phyloP scores from a whole-genome alignment of 345 rosid genomes.

The Erodium maritimum region DNA sequence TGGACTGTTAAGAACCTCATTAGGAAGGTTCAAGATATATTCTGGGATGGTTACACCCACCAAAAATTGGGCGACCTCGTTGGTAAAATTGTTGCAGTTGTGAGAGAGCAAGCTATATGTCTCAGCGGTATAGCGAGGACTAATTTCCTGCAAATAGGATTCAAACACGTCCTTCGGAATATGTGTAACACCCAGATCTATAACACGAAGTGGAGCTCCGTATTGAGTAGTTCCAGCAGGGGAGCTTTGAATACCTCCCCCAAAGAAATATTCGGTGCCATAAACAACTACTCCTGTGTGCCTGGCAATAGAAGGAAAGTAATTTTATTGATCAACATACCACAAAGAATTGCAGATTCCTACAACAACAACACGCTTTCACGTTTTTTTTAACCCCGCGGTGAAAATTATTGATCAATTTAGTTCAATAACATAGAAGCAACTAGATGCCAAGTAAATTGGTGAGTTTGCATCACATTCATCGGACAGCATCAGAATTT shows the following conservation, averaged over 20 bases:
- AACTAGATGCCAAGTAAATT: too few species aligned
- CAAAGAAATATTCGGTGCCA: constrained; percentile 75
- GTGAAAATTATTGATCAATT: too few species aligned
- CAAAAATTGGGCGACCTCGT: constrained; percentile 83
- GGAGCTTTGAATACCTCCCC: constrained; percentile 75
- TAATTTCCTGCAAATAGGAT: constrained; percentile 69
- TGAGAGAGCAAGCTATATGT: constrained; percentile 69
- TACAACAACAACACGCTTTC: too few species aligned
- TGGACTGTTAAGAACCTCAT: constrained; percentile 81
- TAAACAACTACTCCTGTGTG: constrained; percentile 86
- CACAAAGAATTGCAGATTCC: too few species aligned
- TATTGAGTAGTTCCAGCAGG: constrained; percentile 64
- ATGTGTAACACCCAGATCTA: constrained; percentile 71
- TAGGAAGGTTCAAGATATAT: constrained; percentile 78
- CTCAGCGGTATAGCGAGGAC: constrained; percentile 78
- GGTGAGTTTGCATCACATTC: background rate
- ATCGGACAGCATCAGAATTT: background rate
- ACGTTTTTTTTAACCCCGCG: too few species aligned
- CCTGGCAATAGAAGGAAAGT: constrained; percentile 30
- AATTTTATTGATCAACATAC: too few species aligned
- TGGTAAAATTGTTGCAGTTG: constrained; percentile 91
- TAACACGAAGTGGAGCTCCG: constrained; percentile 54
- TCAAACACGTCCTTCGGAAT: constrained; percentile 89
- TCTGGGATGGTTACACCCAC: constrained; percentile 75
- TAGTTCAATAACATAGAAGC: too few species aligned